These are phyloP conservation scores for Coemansia sp. DNA, from an alignment of 192 early-diverging fungal genomes.

Conservation along the genomic window DNA sequence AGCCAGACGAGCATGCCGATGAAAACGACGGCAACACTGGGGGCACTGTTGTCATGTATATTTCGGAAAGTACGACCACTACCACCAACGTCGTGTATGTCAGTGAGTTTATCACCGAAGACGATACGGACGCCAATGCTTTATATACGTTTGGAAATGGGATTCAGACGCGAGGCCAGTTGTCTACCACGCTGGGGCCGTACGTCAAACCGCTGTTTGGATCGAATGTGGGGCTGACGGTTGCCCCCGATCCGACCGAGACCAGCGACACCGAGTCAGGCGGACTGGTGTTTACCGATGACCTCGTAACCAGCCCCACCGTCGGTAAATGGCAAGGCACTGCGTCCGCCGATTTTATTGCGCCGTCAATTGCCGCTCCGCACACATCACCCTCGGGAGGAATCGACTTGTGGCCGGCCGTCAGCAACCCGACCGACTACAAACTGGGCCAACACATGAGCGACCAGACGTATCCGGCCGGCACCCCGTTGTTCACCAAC, in stretches of 20 bases:
- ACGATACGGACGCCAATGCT: conserved; percentile 26
- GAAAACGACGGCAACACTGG: conserved; percentile 4
- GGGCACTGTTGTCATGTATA: conserved; percentile 33
- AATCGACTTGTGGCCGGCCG: conserved; percentile 18
- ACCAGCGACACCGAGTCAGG: not conserved
- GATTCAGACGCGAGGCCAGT: conserved; percentile 35
- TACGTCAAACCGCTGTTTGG: conserved; percentile 40
- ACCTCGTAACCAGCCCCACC: not conserved
- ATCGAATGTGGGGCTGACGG: conserved; percentile 43
- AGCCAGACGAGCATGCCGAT: not conserved
- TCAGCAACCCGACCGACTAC: conserved; percentile 5
- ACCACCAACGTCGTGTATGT: conserved; percentile 37
- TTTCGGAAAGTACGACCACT: conserved; percentile 42
- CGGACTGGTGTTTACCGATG: conserved; percentile 24
- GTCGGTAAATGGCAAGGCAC: conserved; percentile 22
- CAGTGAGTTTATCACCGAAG: conserved; percentile 36
- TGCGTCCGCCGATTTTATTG: conserved; percentile 22
- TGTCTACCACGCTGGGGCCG: conserved; percentile 26
- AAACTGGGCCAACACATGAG: not conserved
- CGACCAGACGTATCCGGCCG: conserved; percentile 27
- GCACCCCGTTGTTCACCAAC: conserved; percentile 33
- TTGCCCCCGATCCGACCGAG: conserved; percentile 16
- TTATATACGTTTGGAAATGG: conserved; percentile 39
- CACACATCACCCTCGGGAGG: conserved; percentile 5
- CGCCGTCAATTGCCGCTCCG: conserved; percentile 22